Conservation (phyloP, 768 basidiomycete genomes). For the Serpula lacrymans region DNA sequence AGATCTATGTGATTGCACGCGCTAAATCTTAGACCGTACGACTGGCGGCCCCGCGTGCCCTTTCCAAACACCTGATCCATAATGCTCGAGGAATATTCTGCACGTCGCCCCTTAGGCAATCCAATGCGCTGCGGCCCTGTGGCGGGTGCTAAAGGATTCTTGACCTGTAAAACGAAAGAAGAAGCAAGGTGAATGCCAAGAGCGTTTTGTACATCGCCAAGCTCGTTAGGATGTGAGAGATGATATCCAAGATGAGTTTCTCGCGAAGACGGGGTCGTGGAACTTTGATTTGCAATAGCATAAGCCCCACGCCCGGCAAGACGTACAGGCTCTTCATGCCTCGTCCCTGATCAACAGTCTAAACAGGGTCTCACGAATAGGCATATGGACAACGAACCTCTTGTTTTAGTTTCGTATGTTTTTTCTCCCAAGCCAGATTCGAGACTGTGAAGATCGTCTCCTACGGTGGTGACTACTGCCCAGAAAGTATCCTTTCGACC, state of each 20-base stretch:
- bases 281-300: conserved; percentile 51
- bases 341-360: conserved; percentile 34
- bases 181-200: conserved; percentile 52
- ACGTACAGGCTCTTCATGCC: conserved; percentile 50
- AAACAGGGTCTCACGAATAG: background rate
- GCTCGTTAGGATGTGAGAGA: conserved; percentile 48
- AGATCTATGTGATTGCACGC: conserved; percentile 48
- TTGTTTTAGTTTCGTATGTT: conserved; percentile 60
- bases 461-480: conserved; percentile 47
- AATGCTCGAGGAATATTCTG: conserved; percentile 45
- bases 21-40: conserved; percentile 49
- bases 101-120: conserved; percentile 28
- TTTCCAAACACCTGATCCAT: conserved; percentile 48
- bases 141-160: conserved; percentile 51
- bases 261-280: conserved; percentile 39
- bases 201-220: conserved; percentile 52
- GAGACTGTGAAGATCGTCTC: conserved; percentile 46
- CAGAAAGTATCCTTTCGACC: conserved; percentile 50
- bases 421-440: conserved; percentile 48
- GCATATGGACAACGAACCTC: conserved; percentile 33
- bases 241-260: conserved; percentile 57
- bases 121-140: conserved; percentile 28
- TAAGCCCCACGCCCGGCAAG: conserved; percentile 59
- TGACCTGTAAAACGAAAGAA: conserved; percentile 58
- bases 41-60: conserved; percentile 39